These are phyloP conservation scores for Ustilago nuda DNA, from an alignment of 1,284 basidiomycete species.

Conservation along the genomic window DNA sequence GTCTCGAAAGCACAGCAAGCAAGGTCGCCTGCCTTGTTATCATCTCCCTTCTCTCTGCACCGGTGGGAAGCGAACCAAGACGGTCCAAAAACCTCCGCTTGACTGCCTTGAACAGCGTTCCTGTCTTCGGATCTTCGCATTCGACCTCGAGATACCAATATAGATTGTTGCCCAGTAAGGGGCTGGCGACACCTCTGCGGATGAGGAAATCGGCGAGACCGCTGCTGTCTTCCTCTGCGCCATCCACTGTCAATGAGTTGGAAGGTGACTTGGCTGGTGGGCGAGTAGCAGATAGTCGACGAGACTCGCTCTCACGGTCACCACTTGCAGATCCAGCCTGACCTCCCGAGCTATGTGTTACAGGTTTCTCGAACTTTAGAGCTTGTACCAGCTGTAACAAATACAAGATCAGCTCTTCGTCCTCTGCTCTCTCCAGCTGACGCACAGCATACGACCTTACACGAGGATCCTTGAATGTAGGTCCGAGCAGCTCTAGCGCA, in stretches of 20 bases:
- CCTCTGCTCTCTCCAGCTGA: slow-evolving; percentile 88
- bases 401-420: slow-evolving; percentile 95
- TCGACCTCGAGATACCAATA: slow-evolving; percentile 99
- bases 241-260: slow-evolving; percentile 18
- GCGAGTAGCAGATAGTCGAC: slow-evolving; percentile 14
- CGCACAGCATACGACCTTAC: slow-evolving; percentile 94
- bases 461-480: slow-evolving; percentile 87
- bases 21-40: slow-evolving; percentile 76
- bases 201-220: slow-evolving; percentile 78
- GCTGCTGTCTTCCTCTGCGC: slow-evolving; percentile 23
- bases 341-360: slow-evolving; percentile 16
- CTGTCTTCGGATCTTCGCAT: slow-evolving; percentile 77
- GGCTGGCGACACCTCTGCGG: slow-evolving; percentile 82
- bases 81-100: slow-evolving; percentile 86
- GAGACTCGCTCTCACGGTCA: slow-evolving; percentile 22
- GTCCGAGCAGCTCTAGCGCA: slow-evolving; percentile 89
- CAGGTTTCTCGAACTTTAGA: slow-evolving; percentile 75
- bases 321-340: slow-evolving; percentile 21
- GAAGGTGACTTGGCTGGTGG: slow-evolving; percentile 23
- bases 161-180: slow-evolving; percentile 86
- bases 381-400: slow-evolving; percentile 96
- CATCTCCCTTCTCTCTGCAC: slow-evolving; percentile 28
- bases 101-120: slow-evolving; percentile 91
- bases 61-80: slow-evolving; percentile 13
- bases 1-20: slow-evolving; percentile 82